These are phyloP conservation scores for Penicillium sp. DNA, from an alignment of 2,329 filamentous ascomycete species.

Conservation along the genomic window DNA sequence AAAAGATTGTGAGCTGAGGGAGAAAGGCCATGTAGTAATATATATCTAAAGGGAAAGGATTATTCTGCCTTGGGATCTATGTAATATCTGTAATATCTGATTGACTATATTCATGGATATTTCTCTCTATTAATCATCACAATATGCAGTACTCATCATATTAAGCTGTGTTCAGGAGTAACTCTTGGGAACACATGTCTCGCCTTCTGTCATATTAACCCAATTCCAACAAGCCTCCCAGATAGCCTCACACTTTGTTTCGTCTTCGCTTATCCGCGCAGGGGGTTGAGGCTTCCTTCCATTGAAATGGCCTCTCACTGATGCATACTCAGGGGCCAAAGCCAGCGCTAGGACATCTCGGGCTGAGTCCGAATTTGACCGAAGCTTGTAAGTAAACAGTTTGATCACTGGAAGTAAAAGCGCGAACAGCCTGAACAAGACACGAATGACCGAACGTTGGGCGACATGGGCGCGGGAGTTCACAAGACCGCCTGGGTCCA, in stretches of 20 bases:
- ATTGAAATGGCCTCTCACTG: not conserved
- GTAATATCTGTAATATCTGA: not conserved
- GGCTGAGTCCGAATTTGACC: conserved; percentile 1
- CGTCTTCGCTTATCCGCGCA: not conserved
- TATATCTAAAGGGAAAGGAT: not conserved
- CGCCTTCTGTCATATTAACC: not conserved
- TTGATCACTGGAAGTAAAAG: not conserved
- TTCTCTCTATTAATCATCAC: not conserved
- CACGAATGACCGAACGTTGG: not conserved
- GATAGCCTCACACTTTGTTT: not conserved
- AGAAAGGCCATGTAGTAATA: not conserved
- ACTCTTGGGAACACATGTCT: not conserved
- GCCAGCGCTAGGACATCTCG: not conserved
- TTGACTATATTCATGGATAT: not conserved
- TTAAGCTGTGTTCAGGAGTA: not conserved
- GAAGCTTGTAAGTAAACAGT: conserved; percentile 1
- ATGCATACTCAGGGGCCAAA: not conserved
- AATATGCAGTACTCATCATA: not conserved
- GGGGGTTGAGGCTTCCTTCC: not conserved
- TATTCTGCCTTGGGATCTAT: not conserved
- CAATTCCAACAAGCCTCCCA: conserved; percentile 7
- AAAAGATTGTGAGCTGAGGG: not conserved
- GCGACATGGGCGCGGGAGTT: conserved; percentile 8
- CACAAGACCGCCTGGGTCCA: conserved; percentile 10
- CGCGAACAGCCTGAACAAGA: not conserved